Evolutionary conservation across 257 asterid species (phyloP).

Genomic region (Anisodus tanguticus): DNA sequence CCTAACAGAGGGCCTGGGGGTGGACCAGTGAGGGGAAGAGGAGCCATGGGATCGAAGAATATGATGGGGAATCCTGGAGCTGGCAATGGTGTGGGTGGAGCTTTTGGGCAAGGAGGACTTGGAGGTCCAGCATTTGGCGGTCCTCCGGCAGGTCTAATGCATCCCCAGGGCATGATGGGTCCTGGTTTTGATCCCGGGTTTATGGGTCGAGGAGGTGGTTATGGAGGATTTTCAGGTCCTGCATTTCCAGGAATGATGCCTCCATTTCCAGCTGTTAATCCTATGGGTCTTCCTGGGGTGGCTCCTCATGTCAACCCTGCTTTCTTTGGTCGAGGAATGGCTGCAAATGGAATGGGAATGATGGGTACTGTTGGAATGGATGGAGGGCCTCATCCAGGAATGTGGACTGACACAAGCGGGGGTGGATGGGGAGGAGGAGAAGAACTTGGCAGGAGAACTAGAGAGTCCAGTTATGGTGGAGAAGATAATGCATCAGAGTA

Average conservation of each 20-base stretch:
- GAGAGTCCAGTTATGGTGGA: constrained; percentile 63
- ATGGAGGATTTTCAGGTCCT: constrained; percentile 64
- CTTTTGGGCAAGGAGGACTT: constrained; percentile 43
- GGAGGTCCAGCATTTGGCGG: constrained; percentile 56
- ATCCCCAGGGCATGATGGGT: constrained; percentile 63
- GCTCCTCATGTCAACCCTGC: constrained; percentile 71
- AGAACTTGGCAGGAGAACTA: constrained; percentile 54
- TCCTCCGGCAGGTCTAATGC: constrained; percentile 54
- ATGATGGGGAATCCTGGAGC: constrained; percentile 53
- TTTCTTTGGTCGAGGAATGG: constrained; percentile 62
- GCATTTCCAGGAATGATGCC: constrained; percentile 58
- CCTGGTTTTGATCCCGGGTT: constrained; percentile 62
- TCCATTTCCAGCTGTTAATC: constrained; percentile 52
- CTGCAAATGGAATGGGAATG: constrained; percentile 57
- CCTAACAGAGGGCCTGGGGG: constrained; percentile 68
- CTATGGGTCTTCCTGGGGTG: constrained; percentile 58
- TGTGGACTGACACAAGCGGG: constrained; percentile 56
- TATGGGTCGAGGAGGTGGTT: constrained; percentile 61
- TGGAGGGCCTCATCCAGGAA: constrained; percentile 57
- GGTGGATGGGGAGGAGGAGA: constrained; percentile 65
- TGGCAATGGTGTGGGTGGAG: constrained; percentile 50
- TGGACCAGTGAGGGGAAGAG: constrained; percentile 69
- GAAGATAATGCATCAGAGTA: constrained; percentile 61
- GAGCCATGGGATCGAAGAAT: constrained; percentile 49
- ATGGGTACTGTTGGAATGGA: constrained; percentile 56